Conservation (phyloP, 2,329 filamentous ascomycete genomes). For the Endoconidiophora polonica region DNA sequence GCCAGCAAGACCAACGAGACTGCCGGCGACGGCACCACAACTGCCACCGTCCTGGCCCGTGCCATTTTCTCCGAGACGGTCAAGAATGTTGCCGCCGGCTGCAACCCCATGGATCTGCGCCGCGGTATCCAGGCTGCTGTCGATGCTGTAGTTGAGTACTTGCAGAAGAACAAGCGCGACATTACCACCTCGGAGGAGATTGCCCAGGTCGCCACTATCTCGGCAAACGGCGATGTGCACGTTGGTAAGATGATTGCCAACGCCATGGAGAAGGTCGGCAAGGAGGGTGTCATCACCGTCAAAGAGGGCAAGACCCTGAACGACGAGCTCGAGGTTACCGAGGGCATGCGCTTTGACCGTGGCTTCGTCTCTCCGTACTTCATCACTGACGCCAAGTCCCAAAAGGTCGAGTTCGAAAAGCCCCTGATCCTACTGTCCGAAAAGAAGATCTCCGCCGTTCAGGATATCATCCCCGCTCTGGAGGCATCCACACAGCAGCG, state of each 20-base stretch:
- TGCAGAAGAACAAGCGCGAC: constrained; percentile 91
- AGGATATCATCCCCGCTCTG: constrained; percentile 96
- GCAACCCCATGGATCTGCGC: constrained; percentile 98
- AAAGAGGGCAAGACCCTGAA: constrained; percentile 99
- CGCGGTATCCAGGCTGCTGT: constrained; percentile 95
- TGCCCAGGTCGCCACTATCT: constrained; percentile 95
- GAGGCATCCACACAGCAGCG: constrained; percentile 93
- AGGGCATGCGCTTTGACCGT: constrained; percentile 99
- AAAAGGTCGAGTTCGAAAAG: constrained; percentile 99
- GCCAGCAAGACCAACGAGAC: constrained; percentile 99
- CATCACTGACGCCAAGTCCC: constrained; percentile 96
- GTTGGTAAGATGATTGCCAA: constrained; percentile 91
- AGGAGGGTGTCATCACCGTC: constrained; percentile 99
- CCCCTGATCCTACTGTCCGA: constrained; percentile 94
- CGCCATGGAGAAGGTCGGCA: constrained; percentile 99
- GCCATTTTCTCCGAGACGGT: constrained; percentile 99
- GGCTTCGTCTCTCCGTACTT: constrained; percentile 98
- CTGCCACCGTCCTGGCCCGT: constrained; percentile 87
- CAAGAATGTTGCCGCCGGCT: constrained; percentile 98
- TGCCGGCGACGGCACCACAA: constrained; percentile 96
- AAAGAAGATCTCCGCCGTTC: constrained; percentile 99
- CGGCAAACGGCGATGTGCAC: constrained; percentile 89
- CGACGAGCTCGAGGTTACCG: constrained; percentile 95
- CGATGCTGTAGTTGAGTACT: constrained; percentile 81
- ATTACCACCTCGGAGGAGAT: constrained; percentile 97